A percentile compares a stretch with the other conserved stretches of the same genome.
phyloP scores from a whole-genome alignment of 1,139 yeast species.

The Sugiyamaella sp. region DNA sequence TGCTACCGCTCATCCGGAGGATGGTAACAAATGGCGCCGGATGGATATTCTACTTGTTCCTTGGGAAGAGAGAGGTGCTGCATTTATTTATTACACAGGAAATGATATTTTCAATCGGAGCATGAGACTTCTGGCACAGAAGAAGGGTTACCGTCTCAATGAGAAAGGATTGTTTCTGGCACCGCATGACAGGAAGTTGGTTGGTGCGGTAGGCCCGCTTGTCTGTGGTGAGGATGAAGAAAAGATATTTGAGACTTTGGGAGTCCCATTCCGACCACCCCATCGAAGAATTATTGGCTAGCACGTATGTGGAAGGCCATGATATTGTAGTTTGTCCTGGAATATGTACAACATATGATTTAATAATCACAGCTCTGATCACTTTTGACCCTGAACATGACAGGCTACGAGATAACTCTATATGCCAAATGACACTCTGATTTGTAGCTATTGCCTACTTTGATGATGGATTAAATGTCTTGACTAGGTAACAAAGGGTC shows the following conservation, averaged over 20 bases:
- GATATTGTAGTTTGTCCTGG: background rate
- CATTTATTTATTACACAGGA: constrained; percentile 61
- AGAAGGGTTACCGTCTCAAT: constrained; percentile 51
- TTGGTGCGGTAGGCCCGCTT: constrained; percentile 30
- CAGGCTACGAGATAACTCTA: background rate
- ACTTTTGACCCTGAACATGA: too few relatives aligned
- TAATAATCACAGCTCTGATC: background rate
- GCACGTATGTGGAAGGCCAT: background rate
- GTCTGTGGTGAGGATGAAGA: constrained; percentile 54
- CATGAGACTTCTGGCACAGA: constrained; percentile 51
- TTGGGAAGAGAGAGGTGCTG: constrained; percentile 55
- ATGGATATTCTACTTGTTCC: constrained; percentile 59
- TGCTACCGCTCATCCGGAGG: constrained; percentile 34
- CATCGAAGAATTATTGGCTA: constrained; percentile 47
- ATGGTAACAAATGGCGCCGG: constrained; percentile 50
- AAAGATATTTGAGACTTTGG: constrained; percentile 52
- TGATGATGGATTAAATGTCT: background rate
- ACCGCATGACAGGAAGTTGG: constrained; percentile 23
- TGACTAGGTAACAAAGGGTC: background rate
- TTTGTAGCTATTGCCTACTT: background rate
- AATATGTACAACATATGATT: background rate
- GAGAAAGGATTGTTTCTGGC: constrained; percentile 52
- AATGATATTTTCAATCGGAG: constrained; percentile 58
- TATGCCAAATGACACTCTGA: background rate
- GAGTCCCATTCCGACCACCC: constrained; percentile 52